A percentile compares a stretch with the other conserved stretches of the same genome.
phyloP scores from a whole-genome alignment of 306 rosid genomes.

The Neltuma alba region DNA sequence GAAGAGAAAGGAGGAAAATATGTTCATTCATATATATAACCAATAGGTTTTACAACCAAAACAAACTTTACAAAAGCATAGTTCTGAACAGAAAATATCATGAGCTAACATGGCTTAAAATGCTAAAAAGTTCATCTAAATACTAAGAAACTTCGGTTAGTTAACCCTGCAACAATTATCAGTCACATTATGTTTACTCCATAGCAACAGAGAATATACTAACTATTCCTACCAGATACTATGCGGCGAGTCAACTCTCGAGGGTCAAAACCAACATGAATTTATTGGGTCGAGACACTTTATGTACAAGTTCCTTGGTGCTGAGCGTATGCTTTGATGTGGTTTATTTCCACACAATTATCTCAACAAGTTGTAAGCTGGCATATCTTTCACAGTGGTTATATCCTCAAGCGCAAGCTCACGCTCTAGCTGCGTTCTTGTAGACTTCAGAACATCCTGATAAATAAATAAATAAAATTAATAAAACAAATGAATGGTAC shows the following conservation, averaged over 20 bases:
- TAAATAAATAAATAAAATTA: background rate
- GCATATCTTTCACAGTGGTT: slow-evolving; percentile 70
- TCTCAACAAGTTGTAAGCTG: slow-evolving; percentile 76
- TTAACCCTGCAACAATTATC: background rate
- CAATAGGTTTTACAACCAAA: background rate
- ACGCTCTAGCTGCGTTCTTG: slow-evolving; percentile 84
- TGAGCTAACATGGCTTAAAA: background rate
- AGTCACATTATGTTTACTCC: background rate
- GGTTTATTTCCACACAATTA: slow-evolving; percentile 30
- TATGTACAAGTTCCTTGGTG: slow-evolving; percentile 20
- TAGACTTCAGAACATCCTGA: slow-evolving; percentile 86
- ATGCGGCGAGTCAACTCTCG: background rate
- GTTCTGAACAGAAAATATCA: background rate
- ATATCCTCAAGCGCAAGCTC: slow-evolving; percentile 94
- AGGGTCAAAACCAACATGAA: background rate
- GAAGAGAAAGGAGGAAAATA: background rate
- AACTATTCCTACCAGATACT: background rate
- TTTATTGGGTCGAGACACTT: background rate
- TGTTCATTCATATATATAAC: background rate
- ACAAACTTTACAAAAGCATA: background rate
- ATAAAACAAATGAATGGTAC: background rate
- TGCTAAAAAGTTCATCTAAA: background rate
- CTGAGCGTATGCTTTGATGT: background rate
- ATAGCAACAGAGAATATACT: background rate
- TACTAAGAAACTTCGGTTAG: background rate